Conservation (phyloP, 1,139 yeast genomes). For the Hanseniaspora uvarum region DNA sequence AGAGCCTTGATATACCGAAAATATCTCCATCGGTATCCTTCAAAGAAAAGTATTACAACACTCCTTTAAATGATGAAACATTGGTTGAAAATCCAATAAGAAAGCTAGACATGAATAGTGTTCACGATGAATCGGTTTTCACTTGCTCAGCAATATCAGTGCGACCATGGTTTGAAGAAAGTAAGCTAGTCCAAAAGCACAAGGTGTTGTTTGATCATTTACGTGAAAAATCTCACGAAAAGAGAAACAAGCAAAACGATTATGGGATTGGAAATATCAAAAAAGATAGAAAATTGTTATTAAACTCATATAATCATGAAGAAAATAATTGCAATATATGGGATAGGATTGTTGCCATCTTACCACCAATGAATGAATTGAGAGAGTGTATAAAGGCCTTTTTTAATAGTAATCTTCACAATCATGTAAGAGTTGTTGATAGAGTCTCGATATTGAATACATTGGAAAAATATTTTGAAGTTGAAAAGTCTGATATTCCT, state of each 20-base stretch:
- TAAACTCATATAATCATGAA: not conserved
- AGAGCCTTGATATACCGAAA: not conserved
- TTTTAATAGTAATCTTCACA: constrained; percentile 13
- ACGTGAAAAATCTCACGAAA: constrained; percentile 3
- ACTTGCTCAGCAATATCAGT: constrained; percentile 12
- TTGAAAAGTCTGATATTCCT: not conserved
- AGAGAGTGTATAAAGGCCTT: constrained; percentile 9
- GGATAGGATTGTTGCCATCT: constrained; percentile 3
- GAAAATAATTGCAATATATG: not conserved
- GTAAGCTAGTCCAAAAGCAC: constrained; percentile 10
- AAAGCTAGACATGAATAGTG: constrained; percentile 1
- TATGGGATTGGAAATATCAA: constrained; percentile 10
- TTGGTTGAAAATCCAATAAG: constrained; percentile 13
- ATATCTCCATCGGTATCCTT: not conserved
- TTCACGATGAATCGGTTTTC: constrained; percentile 7
- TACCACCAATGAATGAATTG: constrained; percentile 9
- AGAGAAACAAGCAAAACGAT: constrained; percentile 8
- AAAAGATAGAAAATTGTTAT: constrained; percentile 9
- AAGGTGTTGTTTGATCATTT: constrained; percentile 13
- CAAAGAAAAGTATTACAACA: constrained; percentile 9
- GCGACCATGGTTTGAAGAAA: constrained; percentile 16
- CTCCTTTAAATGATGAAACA: not conserved
- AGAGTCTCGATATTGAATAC: constrained; percentile 3
- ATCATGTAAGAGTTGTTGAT: constrained; percentile 10
- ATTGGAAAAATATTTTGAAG: constrained; percentile 11